Evolutionary conservation across 1,139 yeast genomes (phyloP).

Genomic region (Scheffersomyces titani): DNA sequence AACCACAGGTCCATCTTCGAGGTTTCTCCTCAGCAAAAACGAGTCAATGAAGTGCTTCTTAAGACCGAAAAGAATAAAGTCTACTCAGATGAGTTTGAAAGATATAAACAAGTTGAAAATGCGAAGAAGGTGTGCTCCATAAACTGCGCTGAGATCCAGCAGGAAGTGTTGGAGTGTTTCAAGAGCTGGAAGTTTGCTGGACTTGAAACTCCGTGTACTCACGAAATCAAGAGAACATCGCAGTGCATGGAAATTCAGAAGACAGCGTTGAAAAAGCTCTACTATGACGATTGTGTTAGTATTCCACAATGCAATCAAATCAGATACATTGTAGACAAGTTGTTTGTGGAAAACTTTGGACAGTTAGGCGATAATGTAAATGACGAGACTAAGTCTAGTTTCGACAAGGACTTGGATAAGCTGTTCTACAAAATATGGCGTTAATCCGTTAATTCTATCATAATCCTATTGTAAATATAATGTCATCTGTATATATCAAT

Average conservation of each 20-base stretch:
- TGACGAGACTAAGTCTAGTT: slow-evolving; percentile 27
- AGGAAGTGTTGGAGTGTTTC: slow-evolving; percentile 39
- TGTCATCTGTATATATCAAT: background rate
- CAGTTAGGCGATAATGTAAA: slow-evolving; percentile 35
- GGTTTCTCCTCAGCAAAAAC: slow-evolving; percentile 26
- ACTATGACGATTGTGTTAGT: slow-evolving; percentile 42
- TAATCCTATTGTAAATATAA: background rate
- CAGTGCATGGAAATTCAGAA: slow-evolving; percentile 37
- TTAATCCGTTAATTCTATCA: slow-evolving; percentile 7
- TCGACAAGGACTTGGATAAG: slow-evolving; percentile 33
- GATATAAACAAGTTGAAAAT: slow-evolving; percentile 32
- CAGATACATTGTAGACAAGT: slow-evolving; percentile 36
- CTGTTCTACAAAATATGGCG: slow-evolving; percentile 40
- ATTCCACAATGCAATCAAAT: slow-evolving; percentile 42
- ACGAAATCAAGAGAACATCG: slow-evolving; percentile 27
- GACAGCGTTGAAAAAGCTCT: slow-evolving; percentile 34
- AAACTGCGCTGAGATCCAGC: slow-evolving; percentile 47
- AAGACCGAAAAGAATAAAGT: slow-evolving; percentile 12
- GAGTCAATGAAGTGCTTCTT: slow-evolving; percentile 29
- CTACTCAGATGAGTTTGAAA: slow-evolving; percentile 31
- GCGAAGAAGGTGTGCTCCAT: slow-evolving; percentile 27
- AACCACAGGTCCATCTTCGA: slow-evolving; percentile 28
- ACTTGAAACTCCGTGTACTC: slow-evolving; percentile 29
- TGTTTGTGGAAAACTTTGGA: slow-evolving; percentile 43
- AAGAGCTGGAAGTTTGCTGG: slow-evolving; percentile 31